These are phyloP conservation scores for Cercospora citrullina DNA, from an alignment of 2,329 filamentous ascomycete species.

Conservation along the genomic window DNA sequence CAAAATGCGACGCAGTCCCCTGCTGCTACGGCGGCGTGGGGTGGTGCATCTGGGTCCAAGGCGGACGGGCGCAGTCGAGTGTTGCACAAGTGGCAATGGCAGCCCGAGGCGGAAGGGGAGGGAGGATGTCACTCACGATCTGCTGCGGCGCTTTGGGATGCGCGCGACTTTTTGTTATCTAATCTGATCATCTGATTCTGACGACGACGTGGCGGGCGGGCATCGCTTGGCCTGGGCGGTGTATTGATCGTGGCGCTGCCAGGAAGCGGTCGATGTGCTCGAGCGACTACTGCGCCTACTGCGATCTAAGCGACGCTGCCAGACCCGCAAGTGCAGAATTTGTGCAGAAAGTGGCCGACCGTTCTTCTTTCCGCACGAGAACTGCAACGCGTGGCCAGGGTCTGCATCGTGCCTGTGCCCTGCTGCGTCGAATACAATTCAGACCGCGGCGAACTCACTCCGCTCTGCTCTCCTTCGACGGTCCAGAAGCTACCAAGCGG, in stretches of 20 bases:
- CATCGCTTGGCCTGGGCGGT: constrained; percentile 1
- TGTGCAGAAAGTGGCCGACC: background rate
- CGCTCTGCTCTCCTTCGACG: background rate
- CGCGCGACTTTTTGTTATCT: constrained; percentile 11
- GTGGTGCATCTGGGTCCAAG: background rate
- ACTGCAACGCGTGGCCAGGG: background rate
- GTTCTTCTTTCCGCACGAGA: background rate
- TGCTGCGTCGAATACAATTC: background rate
- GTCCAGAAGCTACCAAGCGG: background rate
- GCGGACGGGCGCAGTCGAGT: background rate
- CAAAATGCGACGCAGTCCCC: background rate
- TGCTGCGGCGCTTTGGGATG: background rate
- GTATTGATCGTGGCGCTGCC: background rate
- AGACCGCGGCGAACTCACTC: background rate
- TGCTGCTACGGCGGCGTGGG: background rate
- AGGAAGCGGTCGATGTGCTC: background rate
- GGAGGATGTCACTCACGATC: background rate
- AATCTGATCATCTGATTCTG: background rate
- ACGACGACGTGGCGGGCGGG: background rate
- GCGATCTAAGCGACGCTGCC: background rate
- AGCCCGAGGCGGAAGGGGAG: background rate
- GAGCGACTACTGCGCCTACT: background rate
- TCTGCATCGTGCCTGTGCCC: background rate
- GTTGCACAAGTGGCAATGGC: background rate
- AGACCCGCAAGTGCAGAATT: background rate